phyloP scores from a whole-genome alignment of 2,329 filamentous ascomycete species.

The Cordyceps militaris region DNA sequence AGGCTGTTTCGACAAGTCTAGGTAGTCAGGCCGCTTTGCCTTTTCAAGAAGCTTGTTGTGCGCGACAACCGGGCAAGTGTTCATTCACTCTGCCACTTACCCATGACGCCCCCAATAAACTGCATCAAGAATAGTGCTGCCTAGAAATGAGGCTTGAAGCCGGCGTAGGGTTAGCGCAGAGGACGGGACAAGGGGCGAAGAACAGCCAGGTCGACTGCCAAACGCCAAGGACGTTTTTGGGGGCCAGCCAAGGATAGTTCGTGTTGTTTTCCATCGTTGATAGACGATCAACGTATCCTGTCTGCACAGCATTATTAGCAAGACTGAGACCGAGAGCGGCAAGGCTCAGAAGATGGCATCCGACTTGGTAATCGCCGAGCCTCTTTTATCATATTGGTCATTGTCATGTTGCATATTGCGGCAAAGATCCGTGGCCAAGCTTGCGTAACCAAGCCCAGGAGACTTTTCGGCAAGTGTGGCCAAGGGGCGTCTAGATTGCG shows the following conservation, averaged over 20 bases:
- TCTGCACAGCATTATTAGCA: neutral
- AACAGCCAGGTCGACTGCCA: neutral
- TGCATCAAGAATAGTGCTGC: neutral
- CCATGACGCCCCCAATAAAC: neutral
- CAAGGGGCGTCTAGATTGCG: too few species aligned
- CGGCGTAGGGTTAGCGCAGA: neutral
- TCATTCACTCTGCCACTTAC: neutral
- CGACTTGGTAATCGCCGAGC: neutral
- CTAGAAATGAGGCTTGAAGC: neutral
- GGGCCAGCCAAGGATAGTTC: neutral
- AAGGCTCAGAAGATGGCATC: neutral
- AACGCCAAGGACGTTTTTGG: neutral
- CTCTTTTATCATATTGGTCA: neutral
- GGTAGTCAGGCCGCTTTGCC: neutral
- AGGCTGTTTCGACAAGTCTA: neutral
- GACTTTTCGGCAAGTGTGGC: too few species aligned
- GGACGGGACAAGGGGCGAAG: neutral
- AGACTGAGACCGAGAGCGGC: neutral
- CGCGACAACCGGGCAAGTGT: conserved; percentile 7
- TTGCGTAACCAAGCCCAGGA: too few species aligned
- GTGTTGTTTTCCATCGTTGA: neutral
- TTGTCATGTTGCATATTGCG: too few species aligned
- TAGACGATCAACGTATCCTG: neutral
- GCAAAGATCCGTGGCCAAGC: neutral
- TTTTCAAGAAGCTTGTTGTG: neutral